Base-by-base conservation (phyloP, 2,329 filamentous ascomycete genomes). In the Talaromyces sp. region DNA sequence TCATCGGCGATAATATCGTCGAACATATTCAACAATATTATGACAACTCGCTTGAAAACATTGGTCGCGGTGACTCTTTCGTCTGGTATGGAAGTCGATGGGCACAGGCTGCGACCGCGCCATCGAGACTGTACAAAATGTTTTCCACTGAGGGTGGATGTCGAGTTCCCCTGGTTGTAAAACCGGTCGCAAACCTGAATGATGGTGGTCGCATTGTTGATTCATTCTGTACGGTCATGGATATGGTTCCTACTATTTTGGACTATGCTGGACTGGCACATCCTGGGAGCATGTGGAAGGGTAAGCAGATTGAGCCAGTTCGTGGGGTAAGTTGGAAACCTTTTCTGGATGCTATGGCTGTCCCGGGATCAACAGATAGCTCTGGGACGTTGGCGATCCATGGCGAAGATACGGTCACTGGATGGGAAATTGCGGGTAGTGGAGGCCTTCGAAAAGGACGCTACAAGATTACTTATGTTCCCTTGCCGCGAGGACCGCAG, bases 41-140 rank as follows among this genome's bases (percentile, higher is more conserved):
- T 63, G 69, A 80, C 64, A 80, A 80, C 59, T 65, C 63, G 1
- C 65, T 79, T 14, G 76, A 78, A 11, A 80, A 80, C 48, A 70
- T 80, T n/a, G 77, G 77, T 22, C 69, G 47, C 10, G 5, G 11
- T 19, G 16, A 50, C 33, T 47, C 36, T 9, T 51, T 51, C 32
- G 49, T 46, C 36, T 51, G 49, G 49, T 51, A 51, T 51, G 49
- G 49, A 14, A 29, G 35, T 19, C 42, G 33, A 11, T 51, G 49
- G 49, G 49, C 49, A 6, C 49, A 51, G 27, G 49, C 49, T 13
- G 49, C 49, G 3, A 51, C 49, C 13, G 49, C 49, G 11, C 49
- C 49, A 4, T 40, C 41, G 11, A 46, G 49, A 16, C 37, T 52
- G 14, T 52, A 47, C 32, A 52, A 52, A 43, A 47, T 36, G 44